Conservation (phyloP, 1,284 basidiomycete species). For the Rhodotorula glutinis region DNA sequence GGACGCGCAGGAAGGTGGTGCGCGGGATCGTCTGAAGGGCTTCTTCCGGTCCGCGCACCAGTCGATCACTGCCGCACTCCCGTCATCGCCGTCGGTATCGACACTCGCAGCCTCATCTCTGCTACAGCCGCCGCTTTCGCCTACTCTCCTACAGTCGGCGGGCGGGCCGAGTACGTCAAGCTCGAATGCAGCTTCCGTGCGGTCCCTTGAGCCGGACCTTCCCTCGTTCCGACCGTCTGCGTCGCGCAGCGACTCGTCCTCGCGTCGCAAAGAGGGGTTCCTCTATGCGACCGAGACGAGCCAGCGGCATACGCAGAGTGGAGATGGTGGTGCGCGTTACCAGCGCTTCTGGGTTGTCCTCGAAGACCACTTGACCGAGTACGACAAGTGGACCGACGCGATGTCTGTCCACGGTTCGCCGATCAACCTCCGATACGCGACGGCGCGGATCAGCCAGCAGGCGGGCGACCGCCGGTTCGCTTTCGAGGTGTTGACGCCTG, state of each 20-base stretch:
- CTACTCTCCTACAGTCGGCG: neutral
- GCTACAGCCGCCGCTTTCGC: neutral
- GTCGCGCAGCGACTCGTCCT: too few species aligned
- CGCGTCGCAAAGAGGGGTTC: conserved; percentile 38
- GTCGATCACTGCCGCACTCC: conserved; percentile 20
- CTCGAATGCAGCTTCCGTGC: too few species aligned
- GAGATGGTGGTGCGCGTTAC: conserved; percentile 37
- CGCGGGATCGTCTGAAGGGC: conserved; percentile 27
- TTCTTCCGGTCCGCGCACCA: conserved; percentile 22
- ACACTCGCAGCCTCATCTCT: conserved; percentile 1
- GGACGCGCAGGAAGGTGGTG: neutral
- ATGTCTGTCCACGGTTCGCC: conserved; percentile 30
- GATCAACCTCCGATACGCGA: conserved; percentile 38
- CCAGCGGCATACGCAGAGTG: conserved; percentile 29
- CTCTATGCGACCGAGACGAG: conserved; percentile 32
- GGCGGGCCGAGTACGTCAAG: too few species aligned
- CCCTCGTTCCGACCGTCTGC: neutral
- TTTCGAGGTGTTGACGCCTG: conserved; percentile 56
- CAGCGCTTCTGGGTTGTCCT: conserved; percentile 38
- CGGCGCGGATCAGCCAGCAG: conserved; percentile 18
- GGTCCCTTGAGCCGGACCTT: neutral
- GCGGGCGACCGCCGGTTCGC: conserved; percentile 31
- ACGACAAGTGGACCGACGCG: conserved; percentile 31
- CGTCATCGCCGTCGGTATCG: conserved; percentile 7
- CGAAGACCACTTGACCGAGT: conserved; percentile 41